Evolutionary conservation across 306 rosid genomes (phyloP).

Genomic region (Pachyrhizus erosus): DNA sequence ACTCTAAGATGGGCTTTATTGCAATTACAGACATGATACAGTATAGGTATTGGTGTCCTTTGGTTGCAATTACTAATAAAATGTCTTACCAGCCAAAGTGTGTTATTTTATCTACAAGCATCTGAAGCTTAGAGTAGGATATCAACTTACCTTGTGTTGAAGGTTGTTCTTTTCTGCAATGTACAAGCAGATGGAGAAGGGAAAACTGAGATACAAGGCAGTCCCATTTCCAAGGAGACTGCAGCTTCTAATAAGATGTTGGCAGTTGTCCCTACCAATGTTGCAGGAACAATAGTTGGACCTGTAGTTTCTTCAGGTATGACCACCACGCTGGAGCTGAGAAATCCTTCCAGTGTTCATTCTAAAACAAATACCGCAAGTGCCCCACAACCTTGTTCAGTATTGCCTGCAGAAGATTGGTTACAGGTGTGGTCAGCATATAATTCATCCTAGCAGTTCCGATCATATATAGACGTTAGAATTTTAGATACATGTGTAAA

Average conservation of each 20-base stretch:
- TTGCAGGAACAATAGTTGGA: constrained; percentile 54
- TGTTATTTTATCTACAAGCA: not conserved
- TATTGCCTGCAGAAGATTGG: constrained; percentile 79
- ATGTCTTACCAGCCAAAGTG: not conserved
- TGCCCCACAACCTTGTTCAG: constrained; percentile 55
- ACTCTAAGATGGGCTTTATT: constrained; percentile 24
- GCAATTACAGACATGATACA: constrained; percentile 3
- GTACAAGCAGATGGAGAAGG: constrained; percentile 62
- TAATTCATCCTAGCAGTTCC: not conserved
- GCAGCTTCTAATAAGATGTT: constrained; percentile 48
- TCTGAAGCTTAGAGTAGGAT: not conserved
- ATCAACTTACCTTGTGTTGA: constrained; percentile 27
- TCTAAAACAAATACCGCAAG: constrained; percentile 48
- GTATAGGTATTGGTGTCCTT: constrained; percentile 18
- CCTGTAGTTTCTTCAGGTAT: constrained; percentile 65
- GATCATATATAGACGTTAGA: not conserved
- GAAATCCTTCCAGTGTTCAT: constrained; percentile 49
- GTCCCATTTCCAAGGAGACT: constrained; percentile 55
- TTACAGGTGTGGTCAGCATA: constrained; percentile 57
- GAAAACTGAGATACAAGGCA: constrained; percentile 56
- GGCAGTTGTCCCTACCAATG: constrained; percentile 50
- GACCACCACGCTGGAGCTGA: constrained; percentile 70
- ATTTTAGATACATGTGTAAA: not conserved
- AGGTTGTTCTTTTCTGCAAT: constrained; percentile 27
- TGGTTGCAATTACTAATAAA: constrained; percentile 11